Evolutionary conservation across 2,329 filamentous ascomycete species (phyloP).

Genomic region (Penicillium sp.): DNA sequence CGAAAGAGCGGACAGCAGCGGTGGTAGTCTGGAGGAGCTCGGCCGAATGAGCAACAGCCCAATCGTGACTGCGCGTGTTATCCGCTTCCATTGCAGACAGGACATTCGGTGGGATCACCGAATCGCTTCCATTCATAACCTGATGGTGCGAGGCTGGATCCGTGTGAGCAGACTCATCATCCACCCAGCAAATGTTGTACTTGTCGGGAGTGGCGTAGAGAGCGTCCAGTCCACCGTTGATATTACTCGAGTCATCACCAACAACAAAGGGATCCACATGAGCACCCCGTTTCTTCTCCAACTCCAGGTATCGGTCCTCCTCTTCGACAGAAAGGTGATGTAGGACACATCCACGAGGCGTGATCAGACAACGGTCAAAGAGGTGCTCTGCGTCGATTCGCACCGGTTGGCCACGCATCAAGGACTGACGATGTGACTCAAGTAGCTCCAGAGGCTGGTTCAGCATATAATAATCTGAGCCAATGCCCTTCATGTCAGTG

Average conservation of each 20-base stretch:
- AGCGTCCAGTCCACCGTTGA: constrained; percentile 41
- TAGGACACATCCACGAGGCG: constrained; percentile 40
- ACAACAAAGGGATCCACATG: constrained; percentile 32
- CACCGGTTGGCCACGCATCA: constrained; percentile 39
- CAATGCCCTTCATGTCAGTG: constrained; percentile 38
- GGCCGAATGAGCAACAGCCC: constrained; percentile 32
- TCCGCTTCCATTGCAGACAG: constrained; percentile 37
- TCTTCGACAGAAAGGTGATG: constrained; percentile 42
- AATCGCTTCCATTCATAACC: constrained; percentile 20
- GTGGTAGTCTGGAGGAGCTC: constrained; percentile 33
- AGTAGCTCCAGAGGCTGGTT: constrained; percentile 37
- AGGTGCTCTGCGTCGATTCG: constrained; percentile 33
- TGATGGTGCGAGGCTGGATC: constrained; percentile 21
- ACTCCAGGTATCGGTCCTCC: constrained; percentile 40
- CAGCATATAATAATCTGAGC: constrained; percentile 36
- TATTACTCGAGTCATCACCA: constrained; percentile 40
- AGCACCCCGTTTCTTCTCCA: constrained; percentile 35
- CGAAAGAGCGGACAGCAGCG: constrained; percentile 32
- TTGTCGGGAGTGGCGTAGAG: constrained; percentile 42
- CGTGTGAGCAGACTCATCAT: constrained; percentile 26
- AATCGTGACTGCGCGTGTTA: constrained; percentile 33
- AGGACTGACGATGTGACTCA: constrained; percentile 38
- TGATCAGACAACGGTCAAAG: constrained; percentile 42
- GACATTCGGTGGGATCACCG: constrained; percentile 31
- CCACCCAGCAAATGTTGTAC: constrained; percentile 43